Evolutionary conservation across 345 rosid genomes (phyloP).

Genomic region (Cardamine chenopodiifolia): DNA sequence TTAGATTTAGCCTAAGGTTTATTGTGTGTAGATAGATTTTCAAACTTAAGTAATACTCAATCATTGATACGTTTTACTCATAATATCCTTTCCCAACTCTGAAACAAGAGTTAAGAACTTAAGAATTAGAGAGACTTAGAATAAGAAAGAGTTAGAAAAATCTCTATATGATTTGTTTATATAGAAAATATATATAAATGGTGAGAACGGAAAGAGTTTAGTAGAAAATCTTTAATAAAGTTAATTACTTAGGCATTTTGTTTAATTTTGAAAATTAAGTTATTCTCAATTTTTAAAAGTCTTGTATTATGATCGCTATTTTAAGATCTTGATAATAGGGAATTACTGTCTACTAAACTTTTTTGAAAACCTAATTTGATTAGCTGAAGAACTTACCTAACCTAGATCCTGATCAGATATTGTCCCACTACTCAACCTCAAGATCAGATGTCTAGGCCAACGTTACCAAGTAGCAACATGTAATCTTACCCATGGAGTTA

Average conservation of each 20-base stretch:
- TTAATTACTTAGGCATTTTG: neutral
- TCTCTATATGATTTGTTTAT: neutral
- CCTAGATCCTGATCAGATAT: neutral
- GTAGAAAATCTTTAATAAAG: neutral
- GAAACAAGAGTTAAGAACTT: no score
- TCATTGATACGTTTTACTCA: conserved; percentile 23
- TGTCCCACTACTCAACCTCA: neutral
- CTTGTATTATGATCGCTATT: no score
- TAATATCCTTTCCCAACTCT: neutral
- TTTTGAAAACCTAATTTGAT: neutral
- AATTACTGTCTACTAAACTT: neutral
- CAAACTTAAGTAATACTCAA: conserved; percentile 2
- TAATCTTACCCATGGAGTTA: neutral
- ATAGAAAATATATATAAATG: neutral
- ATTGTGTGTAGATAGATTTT: conserved; percentile 22
- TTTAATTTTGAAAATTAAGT: no score
- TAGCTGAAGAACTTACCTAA: neutral
- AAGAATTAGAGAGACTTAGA: no score
- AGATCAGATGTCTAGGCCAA: neutral
- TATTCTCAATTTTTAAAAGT: neutral
- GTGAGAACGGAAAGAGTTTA: neutral
- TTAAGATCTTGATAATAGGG: neutral
- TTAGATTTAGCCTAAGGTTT: neutral
- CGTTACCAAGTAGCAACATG: neutral
- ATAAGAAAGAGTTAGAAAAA: no score